Conservation (phyloP, 225 moss, liverwort and hornwort genomes). For the Marchantia polymorpha region DNA sequence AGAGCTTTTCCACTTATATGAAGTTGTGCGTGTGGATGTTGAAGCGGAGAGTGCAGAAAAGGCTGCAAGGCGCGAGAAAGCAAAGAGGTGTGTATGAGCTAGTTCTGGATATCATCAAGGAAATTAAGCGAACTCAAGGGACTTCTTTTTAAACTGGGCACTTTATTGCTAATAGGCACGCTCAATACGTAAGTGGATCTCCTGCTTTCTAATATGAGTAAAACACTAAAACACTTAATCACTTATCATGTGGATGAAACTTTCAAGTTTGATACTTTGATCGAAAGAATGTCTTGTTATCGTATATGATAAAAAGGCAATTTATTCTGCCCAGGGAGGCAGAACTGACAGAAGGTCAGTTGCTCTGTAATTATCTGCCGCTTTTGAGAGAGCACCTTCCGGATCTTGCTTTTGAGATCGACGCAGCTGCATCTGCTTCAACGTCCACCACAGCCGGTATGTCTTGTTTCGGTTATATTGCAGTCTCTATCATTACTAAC, state of each 20-base stretch:
- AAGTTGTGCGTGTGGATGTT: conserved; percentile 76
- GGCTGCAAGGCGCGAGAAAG: conserved; percentile 53
- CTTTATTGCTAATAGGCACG: too few relatives aligned
- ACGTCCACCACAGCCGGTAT: conserved; percentile 36
- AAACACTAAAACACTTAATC: too few relatives aligned
- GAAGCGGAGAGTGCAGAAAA: conserved; percentile 53
- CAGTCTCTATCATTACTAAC: background rate
- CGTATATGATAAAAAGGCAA: background rate
- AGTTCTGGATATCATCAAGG: background rate
- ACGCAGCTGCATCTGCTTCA: conserved; percentile 42
- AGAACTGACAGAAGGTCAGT: conserved; percentile 53
- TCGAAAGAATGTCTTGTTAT: too few relatives aligned
- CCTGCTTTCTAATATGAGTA: too few relatives aligned
- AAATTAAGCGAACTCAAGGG: too few relatives aligned
- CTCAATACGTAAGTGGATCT: too few relatives aligned
- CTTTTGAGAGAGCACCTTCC: conserved; percentile 78
- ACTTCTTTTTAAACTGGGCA: too few relatives aligned
- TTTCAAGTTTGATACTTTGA: too few relatives aligned
- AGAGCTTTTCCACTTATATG: conserved; percentile 78
- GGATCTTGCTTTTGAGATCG: conserved; percentile 65
- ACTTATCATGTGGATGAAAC: too few relatives aligned
- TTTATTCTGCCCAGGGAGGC: conserved; percentile 58
- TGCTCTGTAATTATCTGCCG: conserved; percentile 77
- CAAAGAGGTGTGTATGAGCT: conserved; percentile 49
- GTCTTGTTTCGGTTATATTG: background rate